Base-by-base conservation (phyloP, 1,139 yeast genomes). In the Eremothecium gossypii region DNA sequence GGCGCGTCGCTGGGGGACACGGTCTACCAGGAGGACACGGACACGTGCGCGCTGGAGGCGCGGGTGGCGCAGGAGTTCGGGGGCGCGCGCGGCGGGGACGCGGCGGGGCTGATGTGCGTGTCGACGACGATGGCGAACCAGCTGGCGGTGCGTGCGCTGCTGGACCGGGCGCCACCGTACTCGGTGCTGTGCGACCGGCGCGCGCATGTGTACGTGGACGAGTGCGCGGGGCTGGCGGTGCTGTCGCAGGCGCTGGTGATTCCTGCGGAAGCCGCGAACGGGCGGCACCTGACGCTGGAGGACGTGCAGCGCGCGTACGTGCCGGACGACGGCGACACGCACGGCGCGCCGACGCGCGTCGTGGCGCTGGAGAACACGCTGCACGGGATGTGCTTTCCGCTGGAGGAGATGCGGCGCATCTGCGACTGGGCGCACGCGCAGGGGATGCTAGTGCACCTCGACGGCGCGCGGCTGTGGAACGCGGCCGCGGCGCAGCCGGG, bases 401-500 rank as follows among this genome's bases (percentile, higher is more conserved):
- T 77, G 33, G 85, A 77, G 26, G 94, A 84, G 55, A 72, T 84
- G 46, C 65, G 63, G 45, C 69, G 73, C 40, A 83, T 84, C 47
- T 69, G 82, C 20, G 62, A 63, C 36, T 83, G 79, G 65, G 83
- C 87, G 42, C 68, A 69, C 38, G 68, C 65, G 27, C 67, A 76
- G 44, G 69, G 67, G 36, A 67, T 83, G 41, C 67, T 64, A 43
- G 64, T 84, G 53, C 95, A 84, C 58, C 71, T 83, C 51, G 95
- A 84, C 58, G 95, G 95, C 36, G 95, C 95, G n/a, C 70, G 95
- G 49, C 61, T 84, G 41, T 83, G 87, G 86, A 83, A 84, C 57
- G 94, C 94, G 1, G 41, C 38, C 4, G 39, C 41, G 23, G 11
- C 36, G 8, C 31, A 38, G 11, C 33, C 29, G n/a, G 77, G 71